Evolutionary conservation across 805 yeast genomes (phyloP), one percentile per base, ranked within the genome.

Genomic region (Candida easanensis): DNA sequence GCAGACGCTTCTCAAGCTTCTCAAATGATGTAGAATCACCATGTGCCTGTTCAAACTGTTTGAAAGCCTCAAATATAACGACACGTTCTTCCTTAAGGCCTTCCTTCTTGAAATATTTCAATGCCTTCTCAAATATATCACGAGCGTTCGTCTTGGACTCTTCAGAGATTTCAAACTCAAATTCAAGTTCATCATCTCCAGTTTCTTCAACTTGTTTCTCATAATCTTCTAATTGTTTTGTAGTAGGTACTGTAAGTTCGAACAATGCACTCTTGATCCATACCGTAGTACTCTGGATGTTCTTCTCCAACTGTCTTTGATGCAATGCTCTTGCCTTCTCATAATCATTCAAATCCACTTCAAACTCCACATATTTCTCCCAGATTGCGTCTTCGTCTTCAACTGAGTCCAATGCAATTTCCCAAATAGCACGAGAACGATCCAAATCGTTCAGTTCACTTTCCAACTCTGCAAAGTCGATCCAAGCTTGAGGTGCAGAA

Each of bases 241-340:
- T 69, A 1, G 81, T 71, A 7, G 88, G 88, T 1, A 81, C 71
- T 1, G 82, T 68, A 3, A 84, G 66, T 58, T 88, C 96, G 60
- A 85, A 84, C 50, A 79, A 62, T 2, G 95, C 95, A 54, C 70
- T 73, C 20, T 80, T 70, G 13, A 84, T 73, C 88, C 93, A 84
- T 2, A 66, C 54, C 19, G 65, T 60, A 4, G 74, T 65, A 4
- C 67, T 55, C 28, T 57, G 50, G 5, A 58, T 56, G 4, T 68
- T 62, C 20, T 54, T 36, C 5, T 51, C 56, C 13, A 79, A 49
- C 18, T 71, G 60, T 2, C 65, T 55, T 37, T 72, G 68, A 52
- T 73, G 80, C 1, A 82, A 52, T 1, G 52, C 49, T 43, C 93
- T 67, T 0, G 88, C 88, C 15, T 64, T 63, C 1, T 65, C 71